These are phyloP conservation scores for Trichoderma aggressivum DNA, from an alignment of 2,329 filamentous ascomycete species.

Conservation along the genomic window DNA sequence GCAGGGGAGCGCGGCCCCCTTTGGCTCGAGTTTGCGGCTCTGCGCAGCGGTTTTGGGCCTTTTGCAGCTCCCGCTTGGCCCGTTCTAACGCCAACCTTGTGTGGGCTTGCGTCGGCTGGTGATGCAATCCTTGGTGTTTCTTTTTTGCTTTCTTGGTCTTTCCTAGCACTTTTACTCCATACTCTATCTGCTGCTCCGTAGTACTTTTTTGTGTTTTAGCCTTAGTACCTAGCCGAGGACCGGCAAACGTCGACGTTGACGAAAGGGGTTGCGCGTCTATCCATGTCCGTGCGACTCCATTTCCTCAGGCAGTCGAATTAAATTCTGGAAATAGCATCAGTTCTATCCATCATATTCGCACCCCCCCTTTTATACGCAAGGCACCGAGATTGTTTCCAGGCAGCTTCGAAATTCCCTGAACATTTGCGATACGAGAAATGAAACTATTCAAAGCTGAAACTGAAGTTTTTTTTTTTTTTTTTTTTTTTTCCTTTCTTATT, in stretches of 20 bases:
- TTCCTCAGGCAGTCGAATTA: not conserved
- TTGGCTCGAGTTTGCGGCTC: slow-evolving; percentile 1
- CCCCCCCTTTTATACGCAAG: slow-evolving; percentile 1
- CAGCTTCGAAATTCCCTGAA: not conserved
- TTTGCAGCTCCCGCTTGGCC: not conserved
- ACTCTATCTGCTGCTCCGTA: not conserved
- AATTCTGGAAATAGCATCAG: not conserved
- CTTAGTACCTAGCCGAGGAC: not conserved
- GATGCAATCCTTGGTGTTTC: slow-evolving; percentile 1
- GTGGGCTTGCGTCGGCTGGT: slow-evolving; percentile 10
- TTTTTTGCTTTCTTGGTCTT: not conserved
- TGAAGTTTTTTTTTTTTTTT: not conserved
- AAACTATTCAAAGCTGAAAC: not conserved
- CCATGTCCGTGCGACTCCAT: not conserved
- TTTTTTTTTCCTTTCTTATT: not conserved
- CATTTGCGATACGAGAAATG: not conserved
- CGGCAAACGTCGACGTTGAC: not conserved
- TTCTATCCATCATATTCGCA: not conserved
- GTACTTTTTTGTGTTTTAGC: not conserved
- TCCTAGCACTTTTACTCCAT: not conserved
- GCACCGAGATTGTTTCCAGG: slow-evolving; percentile 16
- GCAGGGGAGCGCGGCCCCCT: not conserved
- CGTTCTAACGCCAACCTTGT: not conserved
- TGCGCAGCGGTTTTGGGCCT: not conserved
- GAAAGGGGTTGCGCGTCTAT: not conserved